Percentiles rank a stretch among this genome's conserved stretches.
Evolutionary conservation across 2,329 filamentous ascomycete genomes (phyloP).

Genomic region (Zymoseptoria tritici): DNA sequence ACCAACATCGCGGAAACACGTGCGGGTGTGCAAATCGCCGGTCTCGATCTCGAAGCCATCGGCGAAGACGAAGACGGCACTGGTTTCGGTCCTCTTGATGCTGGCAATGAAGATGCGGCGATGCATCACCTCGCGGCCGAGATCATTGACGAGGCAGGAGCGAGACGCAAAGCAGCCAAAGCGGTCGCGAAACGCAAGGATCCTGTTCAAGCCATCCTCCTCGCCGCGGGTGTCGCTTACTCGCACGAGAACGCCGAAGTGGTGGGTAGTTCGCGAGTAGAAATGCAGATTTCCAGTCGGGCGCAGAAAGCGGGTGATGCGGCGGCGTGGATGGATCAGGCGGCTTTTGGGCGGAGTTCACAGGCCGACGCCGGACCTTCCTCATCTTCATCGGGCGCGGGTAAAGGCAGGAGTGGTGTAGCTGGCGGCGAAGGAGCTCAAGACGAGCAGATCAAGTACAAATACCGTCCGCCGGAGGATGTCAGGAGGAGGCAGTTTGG

Average conservation of each 20-base stretch:
- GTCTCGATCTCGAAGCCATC: slow-evolving; percentile 65
- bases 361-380: too few species aligned
- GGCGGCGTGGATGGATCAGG: slow-evolving; percentile 43
- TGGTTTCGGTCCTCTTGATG: slow-evolving; percentile 30
- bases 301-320: slow-evolving; percentile 58
- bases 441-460: slow-evolving; percentile 41
- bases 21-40: slow-evolving; percentile 72
- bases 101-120: slow-evolving; percentile 54
- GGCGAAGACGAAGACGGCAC: slow-evolving; percentile 43
- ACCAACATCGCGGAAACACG: slow-evolving; percentile 93
- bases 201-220: slow-evolving; percentile 80
- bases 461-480: slow-evolving; percentile 65
- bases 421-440: neutral
- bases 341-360: slow-evolving; percentile 29
- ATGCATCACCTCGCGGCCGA: slow-evolving; percentile 66
- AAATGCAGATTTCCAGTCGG: slow-evolving; percentile 70
- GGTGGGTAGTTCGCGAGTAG: slow-evolving; percentile 84
- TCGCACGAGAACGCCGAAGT: slow-evolving; percentile 96
- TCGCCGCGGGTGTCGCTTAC: slow-evolving; percentile 83
- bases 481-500: slow-evolving; percentile 81
- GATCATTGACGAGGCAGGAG: slow-evolving; percentile 36
- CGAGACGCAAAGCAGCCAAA: slow-evolving; percentile 32
- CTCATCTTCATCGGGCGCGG: slow-evolving; percentile 12
- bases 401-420: neutral
- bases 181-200: slow-evolving; percentile 47